Conservation (phyloP, 139 green algal genomes). For the Zygnema circumcarinatum region DNA sequence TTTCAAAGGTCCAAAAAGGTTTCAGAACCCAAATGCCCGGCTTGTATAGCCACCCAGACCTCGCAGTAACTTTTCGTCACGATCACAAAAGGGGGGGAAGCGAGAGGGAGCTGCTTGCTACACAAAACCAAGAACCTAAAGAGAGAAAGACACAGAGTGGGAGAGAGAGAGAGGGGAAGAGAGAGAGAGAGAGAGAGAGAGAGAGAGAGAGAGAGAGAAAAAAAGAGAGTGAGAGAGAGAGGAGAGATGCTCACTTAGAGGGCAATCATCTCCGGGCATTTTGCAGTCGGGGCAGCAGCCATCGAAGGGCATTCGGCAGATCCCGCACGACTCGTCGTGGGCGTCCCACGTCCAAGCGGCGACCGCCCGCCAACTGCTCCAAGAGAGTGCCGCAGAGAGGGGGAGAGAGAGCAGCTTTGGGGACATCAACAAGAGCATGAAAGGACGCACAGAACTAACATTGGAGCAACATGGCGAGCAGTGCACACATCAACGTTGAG, state of each 20-base stretch:
- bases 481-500: not conserved
- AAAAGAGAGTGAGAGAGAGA: not conserved
- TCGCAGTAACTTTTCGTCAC: too few relatives aligned
- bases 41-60: too few relatives aligned
- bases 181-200: not conserved
- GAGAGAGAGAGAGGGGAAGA: too few relatives aligned
- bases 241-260: constrained; percentile 43
- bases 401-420: not conserved
- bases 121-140: too few relatives aligned
- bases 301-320: constrained; percentile 68
- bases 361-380: constrained; percentile 60
- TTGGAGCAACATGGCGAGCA: not conserved
- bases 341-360: constrained; percentile 65
- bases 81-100: too few relatives aligned
- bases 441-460: not conserved
- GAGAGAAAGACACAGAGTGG: too few relatives aligned
- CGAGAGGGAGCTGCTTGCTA: too few relatives aligned
- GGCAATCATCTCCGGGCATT: constrained; percentile 65
- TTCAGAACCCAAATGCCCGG: too few relatives aligned
- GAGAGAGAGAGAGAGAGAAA: not conserved
- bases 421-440: not conserved
- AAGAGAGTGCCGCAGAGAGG: not conserved
- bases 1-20: too few relatives aligned
- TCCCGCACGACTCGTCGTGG: constrained; percentile 67
- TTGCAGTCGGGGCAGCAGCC: constrained; percentile 65